Evolutionary conservation across 257 asterid genomes (phyloP).

Genomic region (Nicotiana paniculata): DNA sequence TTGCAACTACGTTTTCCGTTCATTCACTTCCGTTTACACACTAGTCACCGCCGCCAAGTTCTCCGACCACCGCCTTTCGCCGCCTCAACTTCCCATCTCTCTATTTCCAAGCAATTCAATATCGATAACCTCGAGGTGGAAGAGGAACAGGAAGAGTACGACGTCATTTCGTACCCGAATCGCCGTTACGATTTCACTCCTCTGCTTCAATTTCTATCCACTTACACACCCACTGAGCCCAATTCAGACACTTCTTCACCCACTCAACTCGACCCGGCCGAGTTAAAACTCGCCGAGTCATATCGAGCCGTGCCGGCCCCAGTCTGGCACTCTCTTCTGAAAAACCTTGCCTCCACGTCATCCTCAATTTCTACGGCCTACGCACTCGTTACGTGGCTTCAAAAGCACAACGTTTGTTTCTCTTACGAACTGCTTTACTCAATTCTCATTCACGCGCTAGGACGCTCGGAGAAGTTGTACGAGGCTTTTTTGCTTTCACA

Average conservation of each 20-base stretch:
- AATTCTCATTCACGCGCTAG: constrained; percentile 73
- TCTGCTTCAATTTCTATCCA: constrained; percentile 65
- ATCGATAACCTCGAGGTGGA: constrained; percentile 9
- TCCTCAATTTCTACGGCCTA: constrained; percentile 58
- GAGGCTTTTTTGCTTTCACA: constrained; percentile 89
- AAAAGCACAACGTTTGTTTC: constrained; percentile 76
- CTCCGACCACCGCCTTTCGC: constrained; percentile 15
- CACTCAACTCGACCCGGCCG: constrained; percentile 39
- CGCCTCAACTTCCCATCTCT: constrained; percentile 17
- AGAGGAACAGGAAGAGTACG: constrained; percentile 36
- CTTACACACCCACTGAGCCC: constrained; percentile 21
- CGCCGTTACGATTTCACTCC: constrained; percentile 70
- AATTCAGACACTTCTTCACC: constrained; percentile 35
- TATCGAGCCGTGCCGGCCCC: constrained; percentile 90
- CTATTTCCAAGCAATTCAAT: constrained; percentile 29
- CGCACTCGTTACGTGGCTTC: constrained; percentile 77
- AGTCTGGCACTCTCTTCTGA: constrained; percentile 85
- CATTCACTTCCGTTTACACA: constrained; percentile 7
- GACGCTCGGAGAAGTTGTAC: constrained; percentile 68
- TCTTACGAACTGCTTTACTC: constrained; percentile 86
- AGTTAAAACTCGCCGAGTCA: constrained; percentile 62
- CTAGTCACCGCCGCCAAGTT: constrained; percentile 8
- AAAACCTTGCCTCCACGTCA: constrained; percentile 54
- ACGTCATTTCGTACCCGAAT: constrained; percentile 40
- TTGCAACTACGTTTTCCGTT: constrained; percentile 41